phyloP scores from a whole-genome alignment of 2,329 filamentous ascomycete species.

The Rhinocladiella similis region DNA sequence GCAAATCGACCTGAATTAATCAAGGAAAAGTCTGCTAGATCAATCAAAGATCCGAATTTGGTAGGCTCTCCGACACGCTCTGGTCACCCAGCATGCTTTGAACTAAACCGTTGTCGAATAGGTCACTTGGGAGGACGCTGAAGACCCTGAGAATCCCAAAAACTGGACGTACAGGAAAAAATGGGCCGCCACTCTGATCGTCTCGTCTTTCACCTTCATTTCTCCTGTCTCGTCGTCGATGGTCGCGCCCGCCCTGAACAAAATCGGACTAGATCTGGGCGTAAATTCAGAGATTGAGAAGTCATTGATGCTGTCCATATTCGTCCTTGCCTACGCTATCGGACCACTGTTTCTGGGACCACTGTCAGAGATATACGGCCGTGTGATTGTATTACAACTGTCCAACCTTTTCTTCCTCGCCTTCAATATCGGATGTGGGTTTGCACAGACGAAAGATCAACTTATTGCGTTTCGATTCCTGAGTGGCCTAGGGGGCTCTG shows the following conservation, averaged over 20 bases:
- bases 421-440: constrained; percentile 62
- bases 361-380: constrained; percentile 57
- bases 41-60: constrained; percentile 33
- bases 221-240: constrained; percentile 66
- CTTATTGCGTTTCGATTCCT: constrained; percentile 61
- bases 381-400: constrained; percentile 55
- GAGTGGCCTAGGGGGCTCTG: constrained; percentile 59
- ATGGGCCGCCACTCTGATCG: constrained; percentile 57
- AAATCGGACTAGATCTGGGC: constrained; percentile 56
- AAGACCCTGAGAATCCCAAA: constrained; percentile 49
- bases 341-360: constrained; percentile 55
- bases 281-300: constrained; percentile 48
- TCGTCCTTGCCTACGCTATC: constrained; percentile 56
- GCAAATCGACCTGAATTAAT: constrained; percentile 12
- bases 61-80: constrained; percentile 8
- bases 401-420: constrained; percentile 57
- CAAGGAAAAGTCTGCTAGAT: constrained; percentile 22
- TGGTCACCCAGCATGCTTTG: too few species aligned
- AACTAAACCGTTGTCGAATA: constrained; percentile 15
- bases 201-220: constrained; percentile 61
- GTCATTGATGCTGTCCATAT: constrained; percentile 56
- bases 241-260: constrained; percentile 52
- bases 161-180: constrained; percentile 60
- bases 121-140: constrained; percentile 54
- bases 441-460: constrained; percentile 53